Evolutionary conservation across 345 rosid species (phyloP).

Genomic region (Crucihimalaya himalaica): DNA sequence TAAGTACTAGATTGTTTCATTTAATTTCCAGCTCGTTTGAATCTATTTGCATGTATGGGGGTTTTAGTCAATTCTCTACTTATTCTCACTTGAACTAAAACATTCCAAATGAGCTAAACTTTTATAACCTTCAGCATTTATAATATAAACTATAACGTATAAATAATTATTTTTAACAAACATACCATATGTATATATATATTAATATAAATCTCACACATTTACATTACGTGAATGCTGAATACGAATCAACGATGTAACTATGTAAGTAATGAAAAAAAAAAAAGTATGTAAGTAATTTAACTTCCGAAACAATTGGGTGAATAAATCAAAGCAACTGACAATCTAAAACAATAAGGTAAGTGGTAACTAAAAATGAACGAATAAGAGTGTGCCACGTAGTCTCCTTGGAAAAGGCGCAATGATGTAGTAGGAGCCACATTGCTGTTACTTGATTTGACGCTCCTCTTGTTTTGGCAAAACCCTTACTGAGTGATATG

Average conservation of each 20-base stretch:
- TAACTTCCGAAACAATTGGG: background rate
- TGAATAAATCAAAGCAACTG: background rate
- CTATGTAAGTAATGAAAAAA: background rate
- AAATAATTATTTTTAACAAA: background rate
- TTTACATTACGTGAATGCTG: background rate
- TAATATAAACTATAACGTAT: background rate
- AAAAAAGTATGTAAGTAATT: too few relatives aligned
- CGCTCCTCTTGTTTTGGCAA: slow-evolving; percentile 1
- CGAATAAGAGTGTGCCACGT: slow-evolving; percentile 25
- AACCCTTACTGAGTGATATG: background rate
- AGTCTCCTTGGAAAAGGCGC: background rate
- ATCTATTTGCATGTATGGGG: background rate
- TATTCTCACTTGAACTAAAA: background rate
- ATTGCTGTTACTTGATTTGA: slow-evolving; percentile 17
- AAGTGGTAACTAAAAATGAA: background rate
- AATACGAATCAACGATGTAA: background rate
- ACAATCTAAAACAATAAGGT: slow-evolving; percentile 1
- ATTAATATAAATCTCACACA: background rate
- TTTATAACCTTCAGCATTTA: background rate
- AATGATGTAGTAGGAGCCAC: slow-evolving; percentile 11
- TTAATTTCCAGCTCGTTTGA: background rate
- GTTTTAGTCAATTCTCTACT: background rate
- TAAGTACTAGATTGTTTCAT: slow-evolving; percentile 6
- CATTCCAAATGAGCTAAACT: background rate
- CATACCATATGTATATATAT: background rate